A percentile compares a stretch with the other conserved stretches of the same genome.
Evolutionary conservation across 768 basidiomycete genomes (phyloP).

Genomic region (Rhizopogon sp.): DNA sequence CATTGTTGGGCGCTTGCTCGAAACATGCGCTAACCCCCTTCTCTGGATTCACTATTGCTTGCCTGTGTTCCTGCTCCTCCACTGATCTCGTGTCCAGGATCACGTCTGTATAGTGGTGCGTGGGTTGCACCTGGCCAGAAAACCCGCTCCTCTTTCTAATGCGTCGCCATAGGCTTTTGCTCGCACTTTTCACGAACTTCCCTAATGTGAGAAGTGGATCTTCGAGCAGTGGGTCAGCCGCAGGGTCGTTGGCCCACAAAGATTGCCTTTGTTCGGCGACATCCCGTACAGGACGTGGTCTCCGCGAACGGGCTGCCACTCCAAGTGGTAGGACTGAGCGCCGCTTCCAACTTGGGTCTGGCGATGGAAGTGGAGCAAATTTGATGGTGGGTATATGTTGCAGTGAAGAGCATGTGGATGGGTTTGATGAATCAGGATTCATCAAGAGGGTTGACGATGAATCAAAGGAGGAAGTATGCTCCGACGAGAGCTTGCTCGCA

Average conservation of each 20-base stretch:
- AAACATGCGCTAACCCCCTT: slow-evolving; percentile 1
- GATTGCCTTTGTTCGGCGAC: slow-evolving; percentile 16
- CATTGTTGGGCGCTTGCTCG: slow-evolving; percentile 13
- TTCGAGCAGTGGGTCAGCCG: slow-evolving; percentile 29
- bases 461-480: slow-evolving; percentile 7
- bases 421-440: slow-evolving; percentile 5
- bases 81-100: slow-evolving; percentile 18
- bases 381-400: slow-evolving; percentile 33
- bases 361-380: slow-evolving; percentile 57
- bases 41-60: neutral
- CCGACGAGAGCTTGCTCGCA: slow-evolving; percentile 6
- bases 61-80: slow-evolving; percentile 18
- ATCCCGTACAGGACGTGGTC: slow-evolving; percentile 12
- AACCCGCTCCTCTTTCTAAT: slow-evolving; percentile 33
- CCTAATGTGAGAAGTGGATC: slow-evolving; percentile 48
- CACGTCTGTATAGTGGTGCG: slow-evolving; percentile 3
- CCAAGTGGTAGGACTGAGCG: slow-evolving; percentile 48
- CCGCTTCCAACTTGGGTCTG: slow-evolving; percentile 44
- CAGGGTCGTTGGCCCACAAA: slow-evolving; percentile 16
- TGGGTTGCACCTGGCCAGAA: slow-evolving; percentile 9
- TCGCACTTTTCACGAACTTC: slow-evolving; percentile 44
- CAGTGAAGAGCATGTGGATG: slow-evolving; percentile 12
- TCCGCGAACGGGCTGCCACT: slow-evolving; percentile 39
- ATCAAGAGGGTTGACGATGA: slow-evolving; percentile 14
- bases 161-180: slow-evolving; percentile 37